Percentiles rank a stretch among this genome's conserved stretches.
Evolutionary conservation across 2,329 filamentous ascomycete species (phyloP).

Genomic region (Dactylellina haptotyla): DNA sequence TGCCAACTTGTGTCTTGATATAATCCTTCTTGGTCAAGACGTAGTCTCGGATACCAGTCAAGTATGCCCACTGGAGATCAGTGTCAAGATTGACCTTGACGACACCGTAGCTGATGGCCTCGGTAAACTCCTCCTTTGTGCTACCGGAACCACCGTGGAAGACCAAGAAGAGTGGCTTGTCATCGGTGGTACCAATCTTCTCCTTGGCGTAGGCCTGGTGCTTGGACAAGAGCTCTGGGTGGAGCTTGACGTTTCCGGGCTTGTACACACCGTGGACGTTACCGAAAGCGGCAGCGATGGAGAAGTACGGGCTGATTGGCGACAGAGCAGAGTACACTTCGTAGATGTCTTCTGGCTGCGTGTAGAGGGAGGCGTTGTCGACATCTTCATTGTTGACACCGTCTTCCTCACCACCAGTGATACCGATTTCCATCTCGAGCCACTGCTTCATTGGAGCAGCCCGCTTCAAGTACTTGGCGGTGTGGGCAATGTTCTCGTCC

Average conservation of each 20-base stretch:
- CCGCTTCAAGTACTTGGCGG: constrained; percentile 90
- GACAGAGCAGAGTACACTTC: constrained; percentile 87
- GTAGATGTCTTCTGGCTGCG: constrained; percentile 95
- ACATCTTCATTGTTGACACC: constrained; percentile 98
- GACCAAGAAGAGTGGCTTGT: constrained; percentile 98
- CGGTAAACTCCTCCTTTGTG: constrained; percentile 85
- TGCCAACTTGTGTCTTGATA: constrained; percentile 84
- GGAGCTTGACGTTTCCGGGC: constrained; percentile 94
- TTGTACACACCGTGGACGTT: constrained; percentile 99
- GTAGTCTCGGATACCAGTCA: constrained; percentile 92
- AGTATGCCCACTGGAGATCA: constrained; percentile 74
- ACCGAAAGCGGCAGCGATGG: constrained; percentile 96
- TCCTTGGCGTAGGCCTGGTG: constrained; percentile 92
- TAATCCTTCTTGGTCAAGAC: constrained; percentile 95
- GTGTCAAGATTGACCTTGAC: constrained; percentile 99
- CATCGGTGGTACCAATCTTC: constrained; percentile 74
- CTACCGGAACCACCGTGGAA: constrained; percentile 98
- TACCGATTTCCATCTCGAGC: constrained; percentile 98
- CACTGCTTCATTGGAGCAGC: constrained; percentile 97
- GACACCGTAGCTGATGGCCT: constrained; percentile 91
- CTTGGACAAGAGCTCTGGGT: constrained; percentile 94
- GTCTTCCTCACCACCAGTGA: constrained; percentile 97
- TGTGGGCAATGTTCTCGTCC: constrained; percentile 90
- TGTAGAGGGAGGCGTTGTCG: constrained; percentile 97
- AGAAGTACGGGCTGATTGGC: constrained; percentile 93